Evolutionary conservation across 148 eudicot species (phyloP).

Genomic region (Chenopodium berlandieri): DNA sequence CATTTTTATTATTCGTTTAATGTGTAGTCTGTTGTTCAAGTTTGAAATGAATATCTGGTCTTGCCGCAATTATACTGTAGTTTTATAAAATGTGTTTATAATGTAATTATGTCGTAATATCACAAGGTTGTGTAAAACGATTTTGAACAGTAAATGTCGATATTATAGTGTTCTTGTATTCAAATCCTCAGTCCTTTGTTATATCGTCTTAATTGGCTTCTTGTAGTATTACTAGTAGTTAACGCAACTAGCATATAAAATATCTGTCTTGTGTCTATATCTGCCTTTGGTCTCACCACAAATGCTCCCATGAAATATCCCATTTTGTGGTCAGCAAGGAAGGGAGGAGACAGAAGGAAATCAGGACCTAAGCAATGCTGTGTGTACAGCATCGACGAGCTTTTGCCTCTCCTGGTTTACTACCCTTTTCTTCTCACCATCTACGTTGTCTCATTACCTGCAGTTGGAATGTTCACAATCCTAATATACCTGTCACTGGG

Average conservation of each 20-base stretch:
- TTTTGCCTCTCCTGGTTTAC: background rate
- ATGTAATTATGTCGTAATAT: slow-evolving; percentile 30
- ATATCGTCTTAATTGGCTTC: background rate
- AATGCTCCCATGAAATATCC: slow-evolving; percentile 13
- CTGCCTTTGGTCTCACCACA: background rate
- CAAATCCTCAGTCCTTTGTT: background rate
- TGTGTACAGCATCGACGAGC: slow-evolving; percentile 9
- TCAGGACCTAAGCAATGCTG: slow-evolving; percentile 8
- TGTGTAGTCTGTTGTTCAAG: slow-evolving; percentile 3
- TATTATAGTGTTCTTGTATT: background rate
- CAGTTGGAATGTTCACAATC: too few relatives aligned
- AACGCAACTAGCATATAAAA: background rate
- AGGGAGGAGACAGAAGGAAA: background rate
- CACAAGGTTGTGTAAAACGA: slow-evolving; percentile 20
- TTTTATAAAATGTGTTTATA: slow-evolving; percentile 16
- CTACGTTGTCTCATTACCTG: background rate
- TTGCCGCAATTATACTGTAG: background rate
- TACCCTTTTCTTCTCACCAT: background rate
- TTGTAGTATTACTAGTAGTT: background rate
- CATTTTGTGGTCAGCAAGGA: background rate
- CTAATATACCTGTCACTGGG: background rate
- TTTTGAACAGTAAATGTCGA: slow-evolving; percentile 23
- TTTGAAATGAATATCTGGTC: slow-evolving; percentile 9
- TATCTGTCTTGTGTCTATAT: background rate
- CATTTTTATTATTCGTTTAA: slow-evolving; percentile 12